Percentiles rank a stretch among this genome's conserved stretches.
Evolutionary conservation across 306 rosid species (phyloP).

Genomic region (Rosa lucieae): DNA sequence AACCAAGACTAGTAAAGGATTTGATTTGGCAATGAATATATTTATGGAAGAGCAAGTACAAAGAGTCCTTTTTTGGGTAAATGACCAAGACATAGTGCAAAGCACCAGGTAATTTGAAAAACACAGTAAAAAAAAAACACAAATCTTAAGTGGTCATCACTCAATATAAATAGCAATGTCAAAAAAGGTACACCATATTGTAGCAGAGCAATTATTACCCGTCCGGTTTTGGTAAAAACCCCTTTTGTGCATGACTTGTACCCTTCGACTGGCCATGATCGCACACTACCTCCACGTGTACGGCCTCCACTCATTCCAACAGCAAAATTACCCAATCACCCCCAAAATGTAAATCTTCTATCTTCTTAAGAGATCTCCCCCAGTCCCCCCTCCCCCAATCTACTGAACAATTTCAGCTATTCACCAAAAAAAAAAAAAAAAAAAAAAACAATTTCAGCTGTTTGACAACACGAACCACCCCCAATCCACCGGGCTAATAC

Average conservation of each 20-base stretch:
- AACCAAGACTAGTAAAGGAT: not conserved
- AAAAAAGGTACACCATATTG: slow-evolving; percentile 27
- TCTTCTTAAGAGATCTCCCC: not conserved
- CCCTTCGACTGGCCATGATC: not conserved
- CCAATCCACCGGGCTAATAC: not conserved
- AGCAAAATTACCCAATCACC: not conserved
- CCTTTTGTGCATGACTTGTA: not conserved
- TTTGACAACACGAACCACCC: not conserved
- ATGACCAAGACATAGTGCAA: not conserved
- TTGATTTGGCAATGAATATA: not conserved
- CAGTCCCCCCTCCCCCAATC: too few relatives aligned
- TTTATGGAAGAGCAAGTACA: not conserved
- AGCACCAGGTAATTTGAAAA: not conserved
- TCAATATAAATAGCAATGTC: not conserved
- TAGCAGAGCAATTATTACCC: slow-evolving; percentile 38
- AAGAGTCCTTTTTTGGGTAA: not conserved
- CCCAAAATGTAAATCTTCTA: not conserved
- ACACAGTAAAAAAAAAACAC: slow-evolving; percentile 7
- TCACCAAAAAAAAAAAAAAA: too few relatives aligned
- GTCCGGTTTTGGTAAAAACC: slow-evolving; percentile 20
- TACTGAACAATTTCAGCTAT: too few relatives aligned
- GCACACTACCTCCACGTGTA: slow-evolving; percentile 38
- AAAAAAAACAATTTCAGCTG: too few relatives aligned
- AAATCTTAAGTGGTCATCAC: not conserved
- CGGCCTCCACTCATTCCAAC: slow-evolving; percentile 1